These are phyloP conservation scores for Sporobolus alterniflorus DNA, from an alignment of 202 grass and related monocot genomes.

Conservation along the genomic window DNA sequence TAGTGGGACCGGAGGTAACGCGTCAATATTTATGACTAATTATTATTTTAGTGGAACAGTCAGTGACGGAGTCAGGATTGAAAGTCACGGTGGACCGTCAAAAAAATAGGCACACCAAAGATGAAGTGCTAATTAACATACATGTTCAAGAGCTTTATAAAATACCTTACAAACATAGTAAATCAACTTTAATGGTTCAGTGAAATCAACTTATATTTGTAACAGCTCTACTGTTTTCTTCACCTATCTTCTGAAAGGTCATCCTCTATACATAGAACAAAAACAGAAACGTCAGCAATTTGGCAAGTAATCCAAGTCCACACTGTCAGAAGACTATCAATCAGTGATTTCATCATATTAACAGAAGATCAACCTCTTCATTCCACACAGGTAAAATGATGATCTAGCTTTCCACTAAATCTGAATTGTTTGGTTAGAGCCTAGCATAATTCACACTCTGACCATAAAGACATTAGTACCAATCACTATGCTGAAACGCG, in stretches of 20 bases:
- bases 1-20: no score
- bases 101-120: no score
- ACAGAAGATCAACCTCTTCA: background rate
- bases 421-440: background rate
- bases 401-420: background rate
- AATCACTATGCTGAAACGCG: background rate
- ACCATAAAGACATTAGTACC: background rate
- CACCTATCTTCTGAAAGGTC: conserved; percentile 18
- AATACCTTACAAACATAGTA: no score
- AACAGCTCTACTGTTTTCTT: conserved; percentile 9
- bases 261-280: conserved; percentile 29
- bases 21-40: no score
- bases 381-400: background rate
- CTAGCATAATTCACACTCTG: background rate
- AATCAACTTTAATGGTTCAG: no score
- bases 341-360: background rate
- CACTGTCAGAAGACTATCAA: background rate
- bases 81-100: no score
- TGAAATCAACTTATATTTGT: conserved; percentile 34
- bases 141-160: no score
- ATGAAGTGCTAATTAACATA: no score
- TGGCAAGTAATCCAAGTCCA: background rate
- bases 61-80: no score
- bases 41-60: no score
- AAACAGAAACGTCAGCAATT: background rate